phyloP scores from a whole-genome alignment of 768 basidiomycete genomes.

The Scleroderma bovista region DNA sequence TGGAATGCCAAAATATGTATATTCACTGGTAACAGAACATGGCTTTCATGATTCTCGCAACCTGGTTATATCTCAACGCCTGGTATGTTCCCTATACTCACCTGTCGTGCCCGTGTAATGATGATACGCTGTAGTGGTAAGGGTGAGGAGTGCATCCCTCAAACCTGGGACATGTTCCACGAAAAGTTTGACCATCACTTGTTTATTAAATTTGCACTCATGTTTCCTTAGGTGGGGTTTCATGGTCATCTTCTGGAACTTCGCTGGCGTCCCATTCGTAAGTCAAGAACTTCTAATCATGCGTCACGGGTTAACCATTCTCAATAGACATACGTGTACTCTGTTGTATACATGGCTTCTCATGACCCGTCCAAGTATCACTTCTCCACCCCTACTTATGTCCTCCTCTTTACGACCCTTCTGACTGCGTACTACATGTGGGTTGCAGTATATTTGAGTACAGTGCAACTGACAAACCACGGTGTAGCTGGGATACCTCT shows the following conservation, averaged over 20 bases:
- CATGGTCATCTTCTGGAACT: slow-evolving; percentile 98
- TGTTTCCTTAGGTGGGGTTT: slow-evolving; percentile 67
- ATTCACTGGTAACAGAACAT: slow-evolving; percentile 60
- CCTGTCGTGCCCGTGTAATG: neutral
- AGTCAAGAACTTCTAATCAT: slow-evolving; percentile 22
- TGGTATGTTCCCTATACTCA: slow-evolving; percentile 46
- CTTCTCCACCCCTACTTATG: slow-evolving; percentile 73
- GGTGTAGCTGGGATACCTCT: slow-evolving; percentile 80
- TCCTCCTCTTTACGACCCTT: slow-evolving; percentile 69
- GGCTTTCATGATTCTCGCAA: slow-evolving; percentile 94
- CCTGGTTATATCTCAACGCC: slow-evolving; percentile 94
- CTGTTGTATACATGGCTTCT: slow-evolving; percentile 96
- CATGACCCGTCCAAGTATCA: slow-evolving; percentile 83
- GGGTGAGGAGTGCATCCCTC: slow-evolving; percentile 91
- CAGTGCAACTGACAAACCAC: neutral
- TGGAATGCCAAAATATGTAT: neutral
- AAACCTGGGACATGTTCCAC: slow-evolving; percentile 99
- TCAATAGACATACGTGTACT: slow-evolving; percentile 87
- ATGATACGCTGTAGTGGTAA: slow-evolving; percentile 52
- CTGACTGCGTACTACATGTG: slow-evolving; percentile 85
- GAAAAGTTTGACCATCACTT: slow-evolving; percentile 61
- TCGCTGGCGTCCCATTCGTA: slow-evolving; percentile 89
- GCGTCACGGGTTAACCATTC: neutral
- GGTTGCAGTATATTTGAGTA: slow-evolving; percentile 22
- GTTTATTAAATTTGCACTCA: neutral